A percentile compares a stretch with the other conserved stretches of the same genome.
phyloP scores from a whole-genome alignment of 1,139 yeast species.

The Candida mesenterica region DNA sequence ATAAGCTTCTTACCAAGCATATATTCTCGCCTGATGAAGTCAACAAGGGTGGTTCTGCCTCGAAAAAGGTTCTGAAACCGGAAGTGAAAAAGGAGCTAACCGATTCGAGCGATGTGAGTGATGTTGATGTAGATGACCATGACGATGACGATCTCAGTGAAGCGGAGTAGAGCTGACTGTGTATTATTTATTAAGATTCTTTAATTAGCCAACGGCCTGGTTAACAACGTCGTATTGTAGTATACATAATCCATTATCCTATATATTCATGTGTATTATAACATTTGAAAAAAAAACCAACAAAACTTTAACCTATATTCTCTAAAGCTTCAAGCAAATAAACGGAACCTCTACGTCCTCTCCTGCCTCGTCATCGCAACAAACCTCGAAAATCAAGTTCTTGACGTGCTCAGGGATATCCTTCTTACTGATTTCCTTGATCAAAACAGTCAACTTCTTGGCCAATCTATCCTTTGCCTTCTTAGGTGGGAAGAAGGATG shows the following conservation, averaged over 20 bases:
- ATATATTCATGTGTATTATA: too few relatives aligned
- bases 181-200: not conserved
- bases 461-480: conserved; percentile 76
- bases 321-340: conserved; percentile 51
- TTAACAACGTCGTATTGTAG: conserved; percentile 1
- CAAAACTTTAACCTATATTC: not conserved
- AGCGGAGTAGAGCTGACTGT: not conserved
- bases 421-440: conserved; percentile 80
- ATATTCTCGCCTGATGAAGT: conserved; percentile 45
- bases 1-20: conserved; percentile 57
- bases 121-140: conserved; percentile 13
- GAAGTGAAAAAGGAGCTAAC: conserved; percentile 2
- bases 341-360: conserved; percentile 97
- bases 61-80: conserved; percentile 3
- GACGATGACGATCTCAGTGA: conserved; percentile 7
- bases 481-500: conserved; percentile 91
- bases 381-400: conserved; percentile 80
- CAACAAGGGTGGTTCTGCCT: conserved; percentile 2
- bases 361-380: conserved; percentile 88
- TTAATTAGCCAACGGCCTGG: too few relatives aligned
- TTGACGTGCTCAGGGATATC: conserved; percentile 74
- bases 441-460: conserved; percentile 68
- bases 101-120: conserved; percentile 7
- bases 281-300: too few relatives aligned
- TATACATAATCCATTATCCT: not conserved